Base-by-base conservation (phyloP, 1,284 basidiomycete species). In the Laetiporus sulphureus region DNA sequence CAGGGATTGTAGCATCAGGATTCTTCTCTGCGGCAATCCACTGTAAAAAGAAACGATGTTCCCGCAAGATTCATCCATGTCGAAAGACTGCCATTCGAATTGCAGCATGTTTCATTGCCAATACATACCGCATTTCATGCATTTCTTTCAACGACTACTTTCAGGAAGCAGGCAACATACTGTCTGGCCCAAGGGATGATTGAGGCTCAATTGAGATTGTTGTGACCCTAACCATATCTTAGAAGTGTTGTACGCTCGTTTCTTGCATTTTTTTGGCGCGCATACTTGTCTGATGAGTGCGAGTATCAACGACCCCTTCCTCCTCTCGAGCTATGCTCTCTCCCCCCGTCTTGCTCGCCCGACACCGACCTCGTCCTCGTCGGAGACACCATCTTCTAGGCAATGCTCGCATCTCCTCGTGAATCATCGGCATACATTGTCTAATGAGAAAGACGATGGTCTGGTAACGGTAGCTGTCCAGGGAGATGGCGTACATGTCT, bases 401-500 rank as follows among this genome's bases (percentile, higher is more conserved):
- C 53, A 31, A 40, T 49, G 30, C 42, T 29, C 38, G 42, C 52
- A 57, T 42, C 49, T 74, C 21, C 77, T 65, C 48, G 66, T 69
- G 4, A 64, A 63, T 6, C 60, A 72, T 47, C 65, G 62, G 49
- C 63, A 60, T 38, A 55, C 60, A 22, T 53, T 48, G n/a, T 53
- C 49, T 49, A 38, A 47, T 44, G 34, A 41, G 12, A 62, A 62
- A 44, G 61, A 67, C 32, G 73, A 79, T 33, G 72, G 73, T 19
- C 72, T 73, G 65, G 77, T 74, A 25, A 79, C 81, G 2, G 67
- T 83, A 45, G 72, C 80, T 12, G 77, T 71, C 15, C 80, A 83
- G 47, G 73, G 72, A 48, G 82, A 88, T 46, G 85, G 85, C 16
- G 63, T 87, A 33, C 81, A 87, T 61, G 57, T 87, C 37, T 60